Evolutionary conservation across 140 eudicot genomes (phyloP).

Genomic region (Flaveria floridana): DNA sequence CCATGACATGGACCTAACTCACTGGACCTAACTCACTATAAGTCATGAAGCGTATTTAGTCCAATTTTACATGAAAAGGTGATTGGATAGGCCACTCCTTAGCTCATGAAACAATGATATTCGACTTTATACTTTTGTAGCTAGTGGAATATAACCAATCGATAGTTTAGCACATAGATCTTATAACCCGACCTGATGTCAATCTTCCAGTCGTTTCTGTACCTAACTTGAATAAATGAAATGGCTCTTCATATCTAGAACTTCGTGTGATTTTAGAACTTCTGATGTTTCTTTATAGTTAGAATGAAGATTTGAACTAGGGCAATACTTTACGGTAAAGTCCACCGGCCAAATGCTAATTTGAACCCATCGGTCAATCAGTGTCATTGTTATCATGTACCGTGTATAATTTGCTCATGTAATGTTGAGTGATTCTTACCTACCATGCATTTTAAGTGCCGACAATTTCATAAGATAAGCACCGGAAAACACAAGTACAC

Average conservation of each 20-base stretch:
- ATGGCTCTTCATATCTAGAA: slow-evolving; percentile 34
- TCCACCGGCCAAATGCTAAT: not conserved
- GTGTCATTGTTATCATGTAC: not conserved
- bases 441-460: not conserved
- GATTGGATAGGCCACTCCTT: slow-evolving; percentile 30
- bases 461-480: slow-evolving; percentile 7
- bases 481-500: not conserved
- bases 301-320: slow-evolving; percentile 37
- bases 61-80: slow-evolving; percentile 18
- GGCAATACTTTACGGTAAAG: slow-evolving; percentile 18
- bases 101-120: slow-evolving; percentile 28
- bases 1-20: slow-evolving; percentile 27
- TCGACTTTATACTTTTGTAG: slow-evolving; percentile 28
- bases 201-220: slow-evolving; percentile 35
- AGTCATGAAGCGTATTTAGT: slow-evolving; percentile 21
- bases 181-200: slow-evolving; percentile 7
- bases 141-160: slow-evolving; percentile 21
- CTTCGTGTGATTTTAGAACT: slow-evolving; percentile 29
- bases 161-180: slow-evolving; percentile 1
- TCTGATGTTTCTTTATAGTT: slow-evolving; percentile 26
- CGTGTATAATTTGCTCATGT: slow-evolving; percentile 19
- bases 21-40: slow-evolving; percentile 26
- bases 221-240: slow-evolving; percentile 37
- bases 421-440: slow-evolving; percentile 14
- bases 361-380: slow-evolving; percentile 8